Conservation (phyloP, 2,329 filamentous ascomycete species). For the Pseudocercospora crystallina region DNA sequence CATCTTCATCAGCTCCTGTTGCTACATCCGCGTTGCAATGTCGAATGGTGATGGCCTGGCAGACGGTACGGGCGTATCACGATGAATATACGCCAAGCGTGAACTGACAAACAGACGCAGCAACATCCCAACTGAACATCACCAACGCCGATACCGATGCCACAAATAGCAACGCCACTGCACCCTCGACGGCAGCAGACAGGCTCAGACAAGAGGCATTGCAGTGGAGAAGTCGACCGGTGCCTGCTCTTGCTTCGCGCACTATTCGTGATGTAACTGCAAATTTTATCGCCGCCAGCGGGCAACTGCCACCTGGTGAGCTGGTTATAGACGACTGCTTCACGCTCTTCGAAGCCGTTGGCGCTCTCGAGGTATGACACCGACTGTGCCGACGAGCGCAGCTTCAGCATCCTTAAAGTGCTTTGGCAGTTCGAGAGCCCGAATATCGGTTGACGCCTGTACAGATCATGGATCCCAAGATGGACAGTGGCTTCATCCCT, state of each 20-base stretch:
- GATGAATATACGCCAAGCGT: too few relatives aligned
- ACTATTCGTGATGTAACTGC: conserved; percentile 35
- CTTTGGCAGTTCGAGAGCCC: neutral
- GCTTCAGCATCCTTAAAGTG: neutral
- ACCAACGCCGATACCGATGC: neutral
- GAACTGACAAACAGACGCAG: too few relatives aligned
- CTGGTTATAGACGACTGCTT: conserved; percentile 93
- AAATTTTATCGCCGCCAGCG: conserved; percentile 35
- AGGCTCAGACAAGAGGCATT: conserved; percentile 27
- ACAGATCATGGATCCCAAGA: conserved; percentile 98
- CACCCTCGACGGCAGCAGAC: conserved; percentile 8
- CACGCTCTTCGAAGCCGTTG: conserved; percentile 90
- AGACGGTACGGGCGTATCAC: too few relatives aligned
- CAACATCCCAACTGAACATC: too few relatives aligned
- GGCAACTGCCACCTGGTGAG: conserved; percentile 68
- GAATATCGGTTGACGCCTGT: conserved; percentile 4
- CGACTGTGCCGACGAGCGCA: neutral
- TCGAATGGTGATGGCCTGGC: too few relatives aligned
- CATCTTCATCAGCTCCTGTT: too few relatives aligned
- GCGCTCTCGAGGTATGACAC: conserved; percentile 65
- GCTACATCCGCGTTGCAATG: too few relatives aligned
- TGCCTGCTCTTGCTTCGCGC: conserved; percentile 5
- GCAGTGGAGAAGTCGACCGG: neutral
- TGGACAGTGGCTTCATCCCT: conserved; percentile 88
- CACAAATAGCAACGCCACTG: neutral